Base-by-base conservation (phyloP, 768 basidiomycete genomes). In the Suillus ampliporus region DNA sequence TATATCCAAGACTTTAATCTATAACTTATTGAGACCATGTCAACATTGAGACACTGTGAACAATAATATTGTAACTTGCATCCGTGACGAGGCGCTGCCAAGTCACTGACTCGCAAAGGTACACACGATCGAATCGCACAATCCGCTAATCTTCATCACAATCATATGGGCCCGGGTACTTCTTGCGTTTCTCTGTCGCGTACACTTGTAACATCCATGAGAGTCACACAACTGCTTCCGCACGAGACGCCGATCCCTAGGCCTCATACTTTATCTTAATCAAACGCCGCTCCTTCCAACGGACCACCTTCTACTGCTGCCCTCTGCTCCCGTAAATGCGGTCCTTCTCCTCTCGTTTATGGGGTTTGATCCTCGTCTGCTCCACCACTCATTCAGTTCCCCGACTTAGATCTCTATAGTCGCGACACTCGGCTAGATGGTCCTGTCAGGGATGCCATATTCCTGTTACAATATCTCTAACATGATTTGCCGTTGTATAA, bases 291-390 rank as follows among this genome's bases (percentile, higher is more conserved):
- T 71, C 61, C 59, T 66, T 65, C 67, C 67, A 61, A 62, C 38
- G 11, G 57, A 34, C 57, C 17, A 19, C 6, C 54, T 26, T 46
- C 44, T 21, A 21, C 10, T 5, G 9, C 48, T 28, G 31, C 28
- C 44, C 35, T 17, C 17, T 35, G 17, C 37, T 41, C 21, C n/a
- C 40, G 23, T 17, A 57, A 57, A 38, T 37, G 10, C 35, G 35
- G 21, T 23, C 41, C 21, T 57, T 41, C 35, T 35, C 21, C n/a
- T 14, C 14, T 68, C 66, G 70, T 69, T 72, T 63, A 68, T 72
- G 68, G 64, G 48, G 50, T 74, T 23, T 70, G 68, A 74, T 76
- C 72, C 66, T 72, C 65, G 61, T 65, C 60, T 19, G 74, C 68
- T 74, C 72, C 72, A 69, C 74, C 65, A 66, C 60, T 47, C 60